Conservation (phyloP, 1,284 basidiomycete genomes). For the Laetiporus sulphureus region DNA sequence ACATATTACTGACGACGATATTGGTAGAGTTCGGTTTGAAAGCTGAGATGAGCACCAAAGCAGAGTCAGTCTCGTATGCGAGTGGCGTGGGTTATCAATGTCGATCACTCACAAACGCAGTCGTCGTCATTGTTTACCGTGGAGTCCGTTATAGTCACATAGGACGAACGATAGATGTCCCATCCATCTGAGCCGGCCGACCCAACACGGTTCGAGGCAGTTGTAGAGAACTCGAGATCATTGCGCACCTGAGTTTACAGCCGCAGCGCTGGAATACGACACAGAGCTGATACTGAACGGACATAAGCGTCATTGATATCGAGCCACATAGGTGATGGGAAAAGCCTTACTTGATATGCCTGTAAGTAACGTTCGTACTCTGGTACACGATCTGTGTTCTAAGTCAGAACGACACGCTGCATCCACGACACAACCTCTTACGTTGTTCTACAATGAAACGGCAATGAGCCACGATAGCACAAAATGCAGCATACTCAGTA, state of each 20-base stretch:
- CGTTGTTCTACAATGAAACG: slow-evolving; percentile 27
- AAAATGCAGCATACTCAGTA: not conserved
- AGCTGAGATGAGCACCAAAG: slow-evolving; percentile 15
- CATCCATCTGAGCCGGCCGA: slow-evolving; percentile 38
- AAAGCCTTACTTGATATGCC: slow-evolving; percentile 23
- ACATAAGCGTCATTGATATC: not conserved
- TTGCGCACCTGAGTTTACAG: slow-evolving; percentile 5
- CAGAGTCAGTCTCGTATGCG: no score
- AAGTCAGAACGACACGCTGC: not conserved
- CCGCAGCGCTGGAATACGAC: slow-evolving; percentile 19
- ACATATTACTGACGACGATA: slow-evolving; percentile 49
- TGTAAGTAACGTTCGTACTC: slow-evolving; percentile 27
- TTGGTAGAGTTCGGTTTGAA: slow-evolving; percentile 67
- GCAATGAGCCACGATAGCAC: not conserved
- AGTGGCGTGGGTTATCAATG: no score
- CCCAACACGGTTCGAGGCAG: no score
- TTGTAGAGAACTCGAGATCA: no score
- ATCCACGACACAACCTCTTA: slow-evolving; percentile 9
- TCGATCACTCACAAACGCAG: slow-evolving; percentile 45
- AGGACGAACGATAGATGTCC: slow-evolving; percentile 56
- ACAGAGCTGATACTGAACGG: slow-evolving; percentile 20
- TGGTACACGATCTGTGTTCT: slow-evolving; percentile 25
- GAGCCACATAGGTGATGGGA: not conserved
- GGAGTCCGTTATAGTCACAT: slow-evolving; percentile 43
- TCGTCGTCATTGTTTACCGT: slow-evolving; percentile 56